Percentiles rank a stretch among this genome's conserved stretches.
Conservation (phyloP, 371 early-diverging fungal genomes). For the Mortierella sp. region DNA sequence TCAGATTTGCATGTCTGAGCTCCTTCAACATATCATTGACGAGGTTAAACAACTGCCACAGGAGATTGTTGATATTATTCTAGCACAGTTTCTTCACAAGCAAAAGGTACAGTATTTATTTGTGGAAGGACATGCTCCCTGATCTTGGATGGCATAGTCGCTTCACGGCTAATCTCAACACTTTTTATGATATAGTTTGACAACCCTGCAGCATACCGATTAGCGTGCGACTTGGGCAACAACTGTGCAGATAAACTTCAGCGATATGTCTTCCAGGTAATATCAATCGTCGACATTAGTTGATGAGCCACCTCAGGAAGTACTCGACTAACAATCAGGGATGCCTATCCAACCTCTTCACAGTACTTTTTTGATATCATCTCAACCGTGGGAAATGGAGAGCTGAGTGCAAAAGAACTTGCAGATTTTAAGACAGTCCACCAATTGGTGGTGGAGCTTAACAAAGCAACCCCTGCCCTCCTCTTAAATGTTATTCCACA, state of each 20-base stretch:
- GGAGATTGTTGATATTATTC: constrained; percentile 84
- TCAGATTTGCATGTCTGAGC: constrained; percentile 84
- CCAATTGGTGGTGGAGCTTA: constrained; percentile 82
- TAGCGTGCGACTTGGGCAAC: constrained; percentile 88
- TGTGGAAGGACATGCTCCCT: background rate
- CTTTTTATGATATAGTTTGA: constrained; percentile 61
- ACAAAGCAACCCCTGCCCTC: constrained; percentile 79
- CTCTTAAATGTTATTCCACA: constrained; percentile 94
- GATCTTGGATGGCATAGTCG: too few relatives aligned
- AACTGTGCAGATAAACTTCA: constrained; percentile 84
- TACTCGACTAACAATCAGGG: background rate
- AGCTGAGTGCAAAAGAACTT: constrained; percentile 63
- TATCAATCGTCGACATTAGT: background rate
- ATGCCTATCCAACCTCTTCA: constrained; percentile 26
- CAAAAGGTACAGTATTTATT: constrained; percentile 60
- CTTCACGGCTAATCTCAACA: background rate
- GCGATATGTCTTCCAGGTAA: constrained; percentile 88
- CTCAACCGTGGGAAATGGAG: constrained; percentile 48
- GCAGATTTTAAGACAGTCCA: constrained; percentile 83
- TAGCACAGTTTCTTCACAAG: constrained; percentile 81
- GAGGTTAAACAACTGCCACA: constrained; percentile 78
- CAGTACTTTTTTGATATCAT: constrained; percentile 71
- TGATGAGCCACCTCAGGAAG: background rate
- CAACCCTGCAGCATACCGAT: constrained; percentile 77
- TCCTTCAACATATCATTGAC: constrained; percentile 86